phyloP scores from a whole-genome alignment of 345 rosid species.

The Rhizophora apiculata region DNA sequence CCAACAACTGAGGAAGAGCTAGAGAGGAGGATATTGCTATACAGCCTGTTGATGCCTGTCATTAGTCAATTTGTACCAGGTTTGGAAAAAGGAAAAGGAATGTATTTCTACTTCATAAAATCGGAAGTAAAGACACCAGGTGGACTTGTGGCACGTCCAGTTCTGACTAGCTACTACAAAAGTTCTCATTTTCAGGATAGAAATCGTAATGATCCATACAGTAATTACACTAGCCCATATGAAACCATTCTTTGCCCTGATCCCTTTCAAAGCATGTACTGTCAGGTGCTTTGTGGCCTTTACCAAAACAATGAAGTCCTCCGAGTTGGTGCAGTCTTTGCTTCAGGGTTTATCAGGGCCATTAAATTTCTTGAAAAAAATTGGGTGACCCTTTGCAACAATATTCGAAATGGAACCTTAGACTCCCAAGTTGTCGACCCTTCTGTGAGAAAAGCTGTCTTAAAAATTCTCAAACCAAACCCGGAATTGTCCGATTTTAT shows the following conservation, averaged over 20 bases:
- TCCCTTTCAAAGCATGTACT: slow-evolving; percentile 18
- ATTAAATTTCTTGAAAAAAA: slow-evolving; percentile 18
- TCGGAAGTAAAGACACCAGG: slow-evolving; percentile 16
- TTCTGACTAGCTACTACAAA: slow-evolving; percentile 21
- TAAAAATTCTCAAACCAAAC: slow-evolving; percentile 15
- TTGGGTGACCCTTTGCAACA: slow-evolving; percentile 14
- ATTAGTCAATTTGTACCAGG: slow-evolving; percentile 15
- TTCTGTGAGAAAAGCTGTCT: slow-evolving; percentile 10
- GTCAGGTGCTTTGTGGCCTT: slow-evolving; percentile 23
- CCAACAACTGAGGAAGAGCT: slow-evolving; percentile 20
- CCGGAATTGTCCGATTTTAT: slow-evolving; percentile 16
- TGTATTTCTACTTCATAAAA: slow-evolving; percentile 22
- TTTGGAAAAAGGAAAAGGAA: slow-evolving; percentile 19
- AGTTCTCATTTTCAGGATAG: slow-evolving; percentile 3
- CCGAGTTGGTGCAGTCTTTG: slow-evolving; percentile 20
- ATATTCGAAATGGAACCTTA: slow-evolving; percentile 12
- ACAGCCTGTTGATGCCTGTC: slow-evolving; percentile 24
- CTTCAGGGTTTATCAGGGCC: slow-evolving; percentile 20
- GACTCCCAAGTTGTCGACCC: slow-evolving; percentile 14
- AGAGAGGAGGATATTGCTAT: slow-evolving; percentile 10
- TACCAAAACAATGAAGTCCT: slow-evolving; percentile 12
- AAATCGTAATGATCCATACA: slow-evolving; percentile 10
- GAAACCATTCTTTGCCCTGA: slow-evolving; percentile 22
- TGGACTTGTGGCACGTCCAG: slow-evolving; percentile 15
- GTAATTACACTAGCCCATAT: slow-evolving; percentile 21